Conservation (phyloP, 2,329 filamentous ascomycete genomes). For the Aspergillus clavatus region DNA sequence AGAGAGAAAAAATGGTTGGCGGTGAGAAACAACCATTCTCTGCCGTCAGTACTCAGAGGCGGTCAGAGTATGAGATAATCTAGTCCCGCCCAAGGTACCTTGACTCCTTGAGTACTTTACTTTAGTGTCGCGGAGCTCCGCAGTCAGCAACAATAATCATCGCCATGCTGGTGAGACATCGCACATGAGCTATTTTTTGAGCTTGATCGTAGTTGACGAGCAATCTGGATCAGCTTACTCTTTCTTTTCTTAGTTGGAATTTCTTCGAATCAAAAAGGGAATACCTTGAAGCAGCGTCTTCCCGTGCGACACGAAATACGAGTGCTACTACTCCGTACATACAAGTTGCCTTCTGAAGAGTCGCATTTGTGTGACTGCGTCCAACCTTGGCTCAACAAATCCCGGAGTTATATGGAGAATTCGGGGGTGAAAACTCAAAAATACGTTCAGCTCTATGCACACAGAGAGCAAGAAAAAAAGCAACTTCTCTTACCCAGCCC, state of each 20-base stretch:
- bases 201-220: neutral
- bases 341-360: neutral
- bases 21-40: neutral
- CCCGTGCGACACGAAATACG: neutral
- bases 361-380: neutral
- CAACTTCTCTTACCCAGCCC: too few relatives aligned
- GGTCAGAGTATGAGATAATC: neutral
- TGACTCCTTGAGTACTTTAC: too few relatives aligned
- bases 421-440: too few relatives aligned
- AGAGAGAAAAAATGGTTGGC: conserved; percentile 10
- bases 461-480: too few relatives aligned
- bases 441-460: too few relatives aligned
- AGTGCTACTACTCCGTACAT: neutral
- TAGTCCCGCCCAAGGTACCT: too few relatives aligned
- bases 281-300: neutral
- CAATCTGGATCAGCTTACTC: neutral
- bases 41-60: neutral
- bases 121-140: too few relatives aligned
- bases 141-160: too few relatives aligned
- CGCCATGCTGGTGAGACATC: neutral
- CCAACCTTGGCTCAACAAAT: too few relatives aligned
- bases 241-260: neutral
- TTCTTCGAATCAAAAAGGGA: neutral
- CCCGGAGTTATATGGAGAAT: too few relatives aligned
- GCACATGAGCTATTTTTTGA: neutral